Conservation (phyloP, 768 basidiomycete genomes). For the Coprinopsis sp. region DNA sequence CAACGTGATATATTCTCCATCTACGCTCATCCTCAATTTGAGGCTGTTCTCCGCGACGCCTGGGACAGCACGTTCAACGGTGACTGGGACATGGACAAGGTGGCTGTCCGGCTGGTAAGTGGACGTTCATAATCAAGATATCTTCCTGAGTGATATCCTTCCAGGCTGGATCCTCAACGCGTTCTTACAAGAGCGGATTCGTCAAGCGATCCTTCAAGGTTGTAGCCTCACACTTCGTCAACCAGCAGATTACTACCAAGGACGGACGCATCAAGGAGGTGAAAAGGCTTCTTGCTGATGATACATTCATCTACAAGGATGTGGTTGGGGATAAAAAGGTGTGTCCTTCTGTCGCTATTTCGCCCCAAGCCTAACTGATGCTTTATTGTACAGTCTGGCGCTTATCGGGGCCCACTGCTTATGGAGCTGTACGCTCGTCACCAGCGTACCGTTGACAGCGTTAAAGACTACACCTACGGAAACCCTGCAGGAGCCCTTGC, state of each 20-base stretch:
- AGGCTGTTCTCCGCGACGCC: neutral
- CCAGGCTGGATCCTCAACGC: neutral
- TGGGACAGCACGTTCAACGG: neutral
- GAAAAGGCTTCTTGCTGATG: neutral
- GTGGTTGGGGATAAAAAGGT: neutral
- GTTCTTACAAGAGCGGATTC: slow-evolving; percentile 1
- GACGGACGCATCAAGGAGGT: neutral
- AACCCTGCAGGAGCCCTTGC: slow-evolving; percentile 1
- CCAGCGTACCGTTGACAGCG: neutral
- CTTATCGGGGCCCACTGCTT: neutral
- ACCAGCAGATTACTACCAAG: neutral
- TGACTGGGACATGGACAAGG: neutral
- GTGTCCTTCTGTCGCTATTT: neutral
- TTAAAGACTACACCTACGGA: neutral
- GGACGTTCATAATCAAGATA: neutral
- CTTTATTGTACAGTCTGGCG: neutral
- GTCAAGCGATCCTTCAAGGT: neutral
- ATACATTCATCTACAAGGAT: neutral
- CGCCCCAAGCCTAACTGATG: neutral
- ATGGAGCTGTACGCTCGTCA: slow-evolving; percentile 4
- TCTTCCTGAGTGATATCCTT: neutral
- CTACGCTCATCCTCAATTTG: neutral
- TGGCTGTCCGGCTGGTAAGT: neutral
- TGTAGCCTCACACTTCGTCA: neutral
- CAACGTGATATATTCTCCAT: neutral